Conservation (phyloP, 257 asterid genomes). For the Apocynum venetum region DNA sequence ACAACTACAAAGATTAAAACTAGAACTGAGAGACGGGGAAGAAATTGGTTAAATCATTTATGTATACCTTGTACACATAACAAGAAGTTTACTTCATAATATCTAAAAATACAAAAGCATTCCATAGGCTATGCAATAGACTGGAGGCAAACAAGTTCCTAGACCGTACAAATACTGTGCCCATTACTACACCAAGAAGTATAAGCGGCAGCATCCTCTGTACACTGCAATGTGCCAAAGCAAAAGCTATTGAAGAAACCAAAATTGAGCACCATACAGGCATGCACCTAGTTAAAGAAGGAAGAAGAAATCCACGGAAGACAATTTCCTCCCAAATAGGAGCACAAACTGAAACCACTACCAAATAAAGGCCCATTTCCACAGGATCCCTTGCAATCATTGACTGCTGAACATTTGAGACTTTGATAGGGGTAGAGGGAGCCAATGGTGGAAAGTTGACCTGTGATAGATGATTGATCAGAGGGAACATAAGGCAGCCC, state of each 20-base stretch:
- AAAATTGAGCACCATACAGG: slow-evolving; percentile 73
- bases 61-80: neutral
- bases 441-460: slow-evolving; percentile 58
- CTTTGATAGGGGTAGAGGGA: slow-evolving; percentile 54
- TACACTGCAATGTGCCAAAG: slow-evolving; percentile 71
- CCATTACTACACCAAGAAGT: slow-evolving; percentile 74
- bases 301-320: slow-evolving; percentile 74
- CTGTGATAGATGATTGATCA: slow-evolving; percentile 69
- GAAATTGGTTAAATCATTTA: neutral
- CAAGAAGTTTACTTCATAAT: slow-evolving; percentile 49
- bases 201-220: slow-evolving; percentile 42
- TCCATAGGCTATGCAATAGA: slow-evolving; percentile 77
- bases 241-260: slow-evolving; percentile 66
- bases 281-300: slow-evolving; percentile 70
- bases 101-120: slow-evolving; percentile 75
- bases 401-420: slow-evolving; percentile 67
- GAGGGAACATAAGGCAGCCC: slow-evolving; percentile 75
- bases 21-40: neutral
- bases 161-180: slow-evolving; percentile 58
- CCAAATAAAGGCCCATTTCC: slow-evolving; percentile 68
- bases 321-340: slow-evolving; percentile 85
- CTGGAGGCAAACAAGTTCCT: slow-evolving; percentile 62
- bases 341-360: slow-evolving; percentile 72
- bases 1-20: neutral
- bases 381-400: slow-evolving; percentile 73